Evolutionary conservation across 2,329 filamentous ascomycete genomes (phyloP), one percentile per base, ranked within the genome.

Genomic region (Nectriaceae sp.): DNA sequence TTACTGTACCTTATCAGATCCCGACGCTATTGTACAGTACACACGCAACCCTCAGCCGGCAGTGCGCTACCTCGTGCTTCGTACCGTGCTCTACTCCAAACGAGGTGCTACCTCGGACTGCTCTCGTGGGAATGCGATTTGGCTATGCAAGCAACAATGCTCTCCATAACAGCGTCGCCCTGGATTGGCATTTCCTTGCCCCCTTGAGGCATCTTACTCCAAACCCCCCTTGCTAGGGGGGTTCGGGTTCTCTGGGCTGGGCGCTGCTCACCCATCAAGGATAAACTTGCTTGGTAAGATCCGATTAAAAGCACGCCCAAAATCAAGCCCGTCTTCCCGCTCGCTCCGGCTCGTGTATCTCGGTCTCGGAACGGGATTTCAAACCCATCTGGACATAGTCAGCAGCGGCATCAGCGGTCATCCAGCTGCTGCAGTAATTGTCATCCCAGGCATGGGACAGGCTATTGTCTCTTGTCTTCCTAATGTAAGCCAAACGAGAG

Each of bases 131-230:
- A n/a, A n/a, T n/a, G n/a, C n/a, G n/a, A n/a, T n/a, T n/a, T n/a
- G n/a, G n/a, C n/a, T n/a, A n/a, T n/a, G n/a, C n/a, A n/a, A n/a
- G 31, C 33, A 49, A 31, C 40, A 48, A 49, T 52, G 47, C 33
- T 44, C 21, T 21, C 33, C 50, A 42, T 6, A 38, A 37, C 46
- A 42, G 42, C 49, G 47, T 47, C 46, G 46, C 49, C 57, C 52
- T 47, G 40, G 26, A 44, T 39, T 60, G 53, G 57, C 47, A 59
- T 60, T 60, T 59, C 51, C 47, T 50, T 37, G 21, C 40, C 57
- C 57, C 57, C 57, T 60, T 53, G 47, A 55, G 44, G 47, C 44
- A 55, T 44, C 40, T 45, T 40, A 48, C 41, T 21, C 18, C 33
- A 11, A 10, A 36, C 33, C 37, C 37, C n/a, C 37, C 37, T 39